These are phyloP conservation scores for Dentiscutata heterogama DNA, from an alignment of 371 early-diverging fungal species.

Conservation along the genomic window DNA sequence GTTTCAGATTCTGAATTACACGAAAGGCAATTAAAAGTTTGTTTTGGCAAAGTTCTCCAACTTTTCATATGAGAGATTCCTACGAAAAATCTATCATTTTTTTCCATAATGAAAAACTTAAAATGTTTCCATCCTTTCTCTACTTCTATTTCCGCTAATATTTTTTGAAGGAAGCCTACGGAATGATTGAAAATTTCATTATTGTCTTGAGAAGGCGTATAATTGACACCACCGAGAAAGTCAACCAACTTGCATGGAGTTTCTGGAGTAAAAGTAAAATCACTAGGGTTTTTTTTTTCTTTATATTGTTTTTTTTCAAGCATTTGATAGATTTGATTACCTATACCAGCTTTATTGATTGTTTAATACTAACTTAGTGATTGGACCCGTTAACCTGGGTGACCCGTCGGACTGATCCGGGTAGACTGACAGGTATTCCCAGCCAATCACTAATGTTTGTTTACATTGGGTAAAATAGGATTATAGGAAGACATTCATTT, in stretches of 20 bases:
- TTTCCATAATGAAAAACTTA: neutral
- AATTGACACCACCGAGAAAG: constrained; percentile 37
- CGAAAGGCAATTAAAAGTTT: constrained; percentile 33
- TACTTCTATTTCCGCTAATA: constrained; percentile 11
- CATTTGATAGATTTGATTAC: too few relatives aligned
- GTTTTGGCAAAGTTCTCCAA: neutral
- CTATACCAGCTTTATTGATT: too few relatives aligned
- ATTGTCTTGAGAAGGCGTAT: neutral
- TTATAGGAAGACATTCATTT: too few relatives aligned
- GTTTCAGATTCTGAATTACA: constrained; percentile 42
- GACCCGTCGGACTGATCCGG: too few relatives aligned
- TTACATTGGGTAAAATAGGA: too few relatives aligned
- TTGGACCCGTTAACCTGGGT: too few relatives aligned
- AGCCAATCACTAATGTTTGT: too few relatives aligned
- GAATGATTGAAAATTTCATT: constrained; percentile 14
- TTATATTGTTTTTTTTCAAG: too few relatives aligned
- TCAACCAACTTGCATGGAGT: constrained; percentile 21
- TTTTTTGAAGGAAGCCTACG: constrained; percentile 21
- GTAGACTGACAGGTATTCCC: too few relatives aligned
- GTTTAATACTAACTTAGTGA: too few relatives aligned
- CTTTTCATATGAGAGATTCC: neutral
- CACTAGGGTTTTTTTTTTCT: neutral
- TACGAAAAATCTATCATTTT: constrained; percentile 7
- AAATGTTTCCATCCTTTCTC: constrained; percentile 29
- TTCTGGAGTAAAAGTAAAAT: constrained; percentile 19